A percentile compares a stretch with the other conserved stretches of the same genome.
phyloP scores from a whole-genome alignment of 1,139 yeast species.

The Candida gigantensis region DNA sequence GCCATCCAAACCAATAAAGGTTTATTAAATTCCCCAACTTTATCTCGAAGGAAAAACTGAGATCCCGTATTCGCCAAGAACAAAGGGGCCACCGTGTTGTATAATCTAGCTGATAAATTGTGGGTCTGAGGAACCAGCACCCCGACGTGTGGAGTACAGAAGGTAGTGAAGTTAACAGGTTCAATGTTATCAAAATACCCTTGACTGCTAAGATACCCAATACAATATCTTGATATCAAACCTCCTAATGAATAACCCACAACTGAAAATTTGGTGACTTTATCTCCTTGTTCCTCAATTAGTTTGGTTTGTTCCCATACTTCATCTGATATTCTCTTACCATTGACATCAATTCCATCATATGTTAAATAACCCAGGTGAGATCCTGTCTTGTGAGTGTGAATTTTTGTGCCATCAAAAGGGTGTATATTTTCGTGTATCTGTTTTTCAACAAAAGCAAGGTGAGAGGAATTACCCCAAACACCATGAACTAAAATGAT shows the following conservation, averaged over 20 bases:
- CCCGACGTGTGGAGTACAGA: slow-evolving; percentile 85
- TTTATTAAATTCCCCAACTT: slow-evolving; percentile 16
- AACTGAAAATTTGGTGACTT: slow-evolving; percentile 60
- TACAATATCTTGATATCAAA: slow-evolving; percentile 70
- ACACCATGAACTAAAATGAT: slow-evolving; percentile 76
- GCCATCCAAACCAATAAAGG: slow-evolving; percentile 72
- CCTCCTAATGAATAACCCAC: slow-evolving; percentile 88
- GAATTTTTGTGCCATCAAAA: slow-evolving; percentile 26
- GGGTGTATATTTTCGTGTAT: slow-evolving; percentile 24
- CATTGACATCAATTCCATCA: slow-evolving; percentile 86
- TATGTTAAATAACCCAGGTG: slow-evolving; percentile 73
- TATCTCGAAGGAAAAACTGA: slow-evolving; percentile 58
- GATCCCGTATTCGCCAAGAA: slow-evolving; percentile 69
- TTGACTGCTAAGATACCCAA: slow-evolving; percentile 63
- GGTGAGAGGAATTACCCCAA: slow-evolving; percentile 77
- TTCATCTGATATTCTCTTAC: slow-evolving; percentile 72
- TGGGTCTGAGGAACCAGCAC: slow-evolving; percentile 52
- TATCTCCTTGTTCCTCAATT: slow-evolving; percentile 17
- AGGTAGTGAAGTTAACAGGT: slow-evolving; percentile 68
- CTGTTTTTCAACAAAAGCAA: slow-evolving; percentile 54
- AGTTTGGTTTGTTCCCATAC: slow-evolving; percentile 47
- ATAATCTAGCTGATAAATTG: slow-evolving; percentile 33
- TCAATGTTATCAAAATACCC: slow-evolving; percentile 50
- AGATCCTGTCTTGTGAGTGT: slow-evolving; percentile 59
- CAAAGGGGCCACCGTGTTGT: slow-evolving; percentile 62